phyloP scores from a whole-genome alignment of 805 yeast species.

The Lipomyces sp. region DNA sequence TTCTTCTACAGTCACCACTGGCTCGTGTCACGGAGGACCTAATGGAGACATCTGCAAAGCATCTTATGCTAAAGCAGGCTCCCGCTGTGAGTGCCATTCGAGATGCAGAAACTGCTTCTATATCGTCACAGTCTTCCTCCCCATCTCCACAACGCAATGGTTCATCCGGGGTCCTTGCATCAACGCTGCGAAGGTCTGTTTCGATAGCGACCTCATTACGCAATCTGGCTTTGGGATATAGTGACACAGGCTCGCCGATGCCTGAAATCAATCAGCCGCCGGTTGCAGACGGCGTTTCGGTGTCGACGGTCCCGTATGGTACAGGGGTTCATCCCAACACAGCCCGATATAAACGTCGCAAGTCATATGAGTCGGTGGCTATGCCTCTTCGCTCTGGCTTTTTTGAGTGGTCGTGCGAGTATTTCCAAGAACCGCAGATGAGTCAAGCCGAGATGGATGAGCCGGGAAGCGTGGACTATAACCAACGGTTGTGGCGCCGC shows the following conservation, averaged over 20 bases:
- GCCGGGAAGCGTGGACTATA: slow-evolving; percentile 86
- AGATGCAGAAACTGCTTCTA: background rate
- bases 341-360: slow-evolving; percentile 41
- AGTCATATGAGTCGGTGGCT: slow-evolving; percentile 35
- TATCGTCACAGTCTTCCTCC: background rate
- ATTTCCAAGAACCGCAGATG: slow-evolving; percentile 96
- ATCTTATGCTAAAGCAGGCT: background rate
- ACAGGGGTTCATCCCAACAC: slow-evolving; percentile 43
- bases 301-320: slow-evolving; percentile 43
- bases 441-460: slow-evolving; percentile 82
- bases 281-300: slow-evolving; percentile 33
- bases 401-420: slow-evolving; percentile 65
- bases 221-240: slow-evolving; percentile 37
- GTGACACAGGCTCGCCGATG: slow-evolving; percentile 18
- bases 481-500: slow-evolving; percentile 83
- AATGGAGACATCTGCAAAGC: slow-evolving; percentile 5
- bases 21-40: slow-evolving; percentile 63
- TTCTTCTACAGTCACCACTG: slow-evolving; percentile 67
- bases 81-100: background rate
- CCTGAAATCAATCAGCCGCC: slow-evolving; percentile 33
- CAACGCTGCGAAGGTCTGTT: slow-evolving; percentile 39
- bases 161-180: slow-evolving; percentile 26
- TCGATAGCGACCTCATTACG: slow-evolving; percentile 41
- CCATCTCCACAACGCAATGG: slow-evolving; percentile 16
- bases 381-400: slow-evolving; percentile 47